Evolutionary conservation across 164 flowering plant species (phyloP), one percentile per base, ranked within the genome.

Genomic region (Brasenia schreberi): DNA sequence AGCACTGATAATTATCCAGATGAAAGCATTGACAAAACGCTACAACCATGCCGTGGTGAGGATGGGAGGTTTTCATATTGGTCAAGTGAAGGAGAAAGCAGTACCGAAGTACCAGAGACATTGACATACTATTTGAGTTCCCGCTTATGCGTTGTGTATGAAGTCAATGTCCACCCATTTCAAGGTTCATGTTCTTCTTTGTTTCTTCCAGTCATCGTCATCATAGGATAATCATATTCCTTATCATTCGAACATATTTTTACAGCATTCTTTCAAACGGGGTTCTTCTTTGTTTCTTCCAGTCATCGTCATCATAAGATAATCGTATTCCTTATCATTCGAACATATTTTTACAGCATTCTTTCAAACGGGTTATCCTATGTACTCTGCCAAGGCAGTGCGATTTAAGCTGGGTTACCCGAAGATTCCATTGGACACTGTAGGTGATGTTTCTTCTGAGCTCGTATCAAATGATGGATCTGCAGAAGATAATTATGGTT

Each of bases 1-100:
- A 94, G 97, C 80, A 94, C 98, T 12, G 97, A 94, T 74, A 80
- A 85, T 72, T 76, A 70, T 76, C 96, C 97, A 0, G 77, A 66
- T 59, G 96, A 91, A 71, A 81, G 86, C 67, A 79, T 94, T 66
- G 64, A 70, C 6, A 83, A 91, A 71, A 94, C 98, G 19, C 71
- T 94, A 69, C 78, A 77, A 39, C 80, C 86, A 72, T 74, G 77
- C 43, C 87, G 83, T 59, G 68, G 67, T 59, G 68, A 84, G 63
- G 78, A 10, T 17, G 23, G 59, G 17, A 69, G 78, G 63, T 74
- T 84, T 67, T 87, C 87, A 43, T 94, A 91, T 78, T 94, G 98
- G 98, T 94, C 97, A 17, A 94, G 98, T 76, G 70, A 76, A 78
- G 98, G 98, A 62, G 76, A 81, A 68, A 68, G 74, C 42, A 73